These are phyloP conservation scores for Podospora tetraspora DNA, from an alignment of 495 filamentous ascomycete genomes.

Conservation along the genomic window DNA sequence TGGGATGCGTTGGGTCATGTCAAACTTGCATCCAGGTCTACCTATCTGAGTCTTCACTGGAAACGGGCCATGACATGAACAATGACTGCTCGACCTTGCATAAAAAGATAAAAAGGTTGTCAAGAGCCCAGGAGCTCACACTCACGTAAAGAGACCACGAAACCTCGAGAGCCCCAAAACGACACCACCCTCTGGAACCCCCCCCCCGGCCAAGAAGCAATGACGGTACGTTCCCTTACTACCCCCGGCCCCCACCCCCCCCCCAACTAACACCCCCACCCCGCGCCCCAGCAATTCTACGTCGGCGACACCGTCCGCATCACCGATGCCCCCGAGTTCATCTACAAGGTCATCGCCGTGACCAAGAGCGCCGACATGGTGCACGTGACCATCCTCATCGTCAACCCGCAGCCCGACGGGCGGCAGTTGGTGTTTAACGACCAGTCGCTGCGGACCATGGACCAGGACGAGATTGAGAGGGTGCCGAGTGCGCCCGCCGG, in stretches of 20 bases:
- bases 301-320: conserved; percentile 7
- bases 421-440: not conserved
- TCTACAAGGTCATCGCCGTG: conserved; percentile 8
- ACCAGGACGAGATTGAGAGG: not conserved
- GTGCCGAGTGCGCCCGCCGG: not conserved
- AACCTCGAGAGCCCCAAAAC: too few species aligned
- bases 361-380: not conserved
- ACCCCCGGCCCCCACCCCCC: too few species aligned
- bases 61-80: too few species aligned
- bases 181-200: too few species aligned
- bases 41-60: too few species aligned
- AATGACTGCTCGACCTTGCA: too few species aligned
- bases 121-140: too few species aligned
- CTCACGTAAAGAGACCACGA: too few species aligned
- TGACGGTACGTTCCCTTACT: too few species aligned
- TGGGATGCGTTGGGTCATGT: not conserved
- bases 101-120: too few species aligned
- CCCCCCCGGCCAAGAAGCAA: too few species aligned
- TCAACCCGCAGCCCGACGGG: conserved; percentile 5
- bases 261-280: not conserved
- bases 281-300: not conserved
- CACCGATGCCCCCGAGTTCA: not conserved
- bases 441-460: not conserved
- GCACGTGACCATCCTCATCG: conserved; percentile 4
- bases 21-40: too few species aligned